Base-by-base conservation (phyloP, 768 basidiomycete species). In the Pulveroboletus frians region DNA sequence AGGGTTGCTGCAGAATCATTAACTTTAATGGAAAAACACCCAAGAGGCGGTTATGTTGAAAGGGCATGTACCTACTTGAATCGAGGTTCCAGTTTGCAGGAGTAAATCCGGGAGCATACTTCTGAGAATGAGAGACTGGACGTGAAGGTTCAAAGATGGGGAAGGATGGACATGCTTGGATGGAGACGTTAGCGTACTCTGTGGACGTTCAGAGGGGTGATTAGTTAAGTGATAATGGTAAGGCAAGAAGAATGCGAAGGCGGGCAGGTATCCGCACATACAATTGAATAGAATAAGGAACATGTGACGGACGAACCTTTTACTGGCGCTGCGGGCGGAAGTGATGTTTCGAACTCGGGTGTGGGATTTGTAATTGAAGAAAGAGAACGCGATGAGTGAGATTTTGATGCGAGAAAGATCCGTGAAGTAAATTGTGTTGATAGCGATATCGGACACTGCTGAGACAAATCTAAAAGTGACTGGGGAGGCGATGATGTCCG, bases 141-240 rank as follows among this genome's bases (percentile, higher is more conserved):
- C 31, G 46, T 6, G 48, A 44, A 4, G 32, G 5, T 17, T 39
- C 36, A 26, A 35, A 39, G 0, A 30, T 4, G 20, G 43, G 14
- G 8, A 41, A 39, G 30, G 50, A 31, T 11, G 20, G 18, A 31
- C n/a, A 48, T 20, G 51, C 50, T 43, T 61, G 61, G 13, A 43
- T 51, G 13, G 55, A 59, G 2, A 18, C 42, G 10, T 54, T 50
- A 13, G 38, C 40, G 17, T 51, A 51, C 27, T 47, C 63, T 65
- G 46, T 35, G 30, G 11, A 48, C 6, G 34, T 42, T 40, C 23
- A 14, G 37, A 42, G 30, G 5, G 9, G 18, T 3, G 3, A n/a
- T 47, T 4, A 4, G 30, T 53, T 2, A 4, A 3, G 6, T 6
- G 4, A 11, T 38, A 23, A 9, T 18, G 17, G 5, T 15, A 46